These are phyloP conservation scores for Sporothrix phasma DNA, from an alignment of 2,329 filamentous ascomycete species.

Conservation along the genomic window DNA sequence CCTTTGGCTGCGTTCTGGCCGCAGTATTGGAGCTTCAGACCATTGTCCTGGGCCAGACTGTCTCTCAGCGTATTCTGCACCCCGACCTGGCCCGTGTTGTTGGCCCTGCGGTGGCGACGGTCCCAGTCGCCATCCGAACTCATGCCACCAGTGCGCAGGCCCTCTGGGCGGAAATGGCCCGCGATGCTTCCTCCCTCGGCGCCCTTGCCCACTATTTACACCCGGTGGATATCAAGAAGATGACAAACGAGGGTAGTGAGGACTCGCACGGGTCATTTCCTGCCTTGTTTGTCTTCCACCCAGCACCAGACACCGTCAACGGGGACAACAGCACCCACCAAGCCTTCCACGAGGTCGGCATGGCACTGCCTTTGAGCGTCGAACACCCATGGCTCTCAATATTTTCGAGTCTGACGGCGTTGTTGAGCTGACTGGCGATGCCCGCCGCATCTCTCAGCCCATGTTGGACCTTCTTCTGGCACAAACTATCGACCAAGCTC, in stretches of 20 bases:
- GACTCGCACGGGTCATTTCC: slow-evolving; percentile 19
- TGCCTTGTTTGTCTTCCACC: slow-evolving; percentile 23
- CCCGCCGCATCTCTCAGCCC: slow-evolving; percentile 18
- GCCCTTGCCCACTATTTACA: slow-evolving; percentile 18
- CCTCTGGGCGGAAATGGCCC: slow-evolving; percentile 17
- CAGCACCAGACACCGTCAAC: neutral
- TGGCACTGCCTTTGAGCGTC: slow-evolving; percentile 28
- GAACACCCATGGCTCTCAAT: slow-evolving; percentile 34
- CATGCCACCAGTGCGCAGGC: slow-evolving; percentile 12
- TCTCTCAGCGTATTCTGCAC: slow-evolving; percentile 21
- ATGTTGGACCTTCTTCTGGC: slow-evolving; percentile 21
- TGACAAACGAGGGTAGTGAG: slow-evolving; percentile 19
- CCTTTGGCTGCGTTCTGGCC: slow-evolving; percentile 22
- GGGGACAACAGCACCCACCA: neutral
- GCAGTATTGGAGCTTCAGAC: slow-evolving; percentile 20
- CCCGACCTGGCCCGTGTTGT: slow-evolving; percentile 20
- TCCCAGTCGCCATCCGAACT: slow-evolving; percentile 19
- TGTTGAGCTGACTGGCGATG: slow-evolving; percentile 21
- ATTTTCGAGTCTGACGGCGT: slow-evolving; percentile 22
- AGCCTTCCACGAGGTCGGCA: slow-evolving; percentile 25
- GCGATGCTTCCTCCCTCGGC: slow-evolving; percentile 14
- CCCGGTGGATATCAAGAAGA: slow-evolving; percentile 21
- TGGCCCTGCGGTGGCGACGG: slow-evolving; percentile 22
- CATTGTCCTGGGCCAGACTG: slow-evolving; percentile 21
- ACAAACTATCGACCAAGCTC: slow-evolving; percentile 19